Evolutionary conservation across 2,329 filamentous ascomycete species (phyloP).

Genomic region (Sporothrix curviconia): DNA sequence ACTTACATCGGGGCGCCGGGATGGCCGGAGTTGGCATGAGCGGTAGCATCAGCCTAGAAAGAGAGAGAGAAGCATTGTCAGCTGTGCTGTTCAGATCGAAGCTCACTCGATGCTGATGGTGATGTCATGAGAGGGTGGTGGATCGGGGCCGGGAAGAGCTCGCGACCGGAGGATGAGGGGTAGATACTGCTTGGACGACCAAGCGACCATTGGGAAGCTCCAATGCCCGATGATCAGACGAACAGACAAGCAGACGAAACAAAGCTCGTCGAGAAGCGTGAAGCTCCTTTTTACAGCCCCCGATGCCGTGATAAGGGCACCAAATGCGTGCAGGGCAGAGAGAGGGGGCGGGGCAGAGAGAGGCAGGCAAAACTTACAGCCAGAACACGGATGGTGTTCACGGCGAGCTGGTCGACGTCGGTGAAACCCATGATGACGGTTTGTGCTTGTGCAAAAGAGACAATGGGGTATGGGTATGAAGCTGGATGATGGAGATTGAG

Average conservation of each 20-base stretch:
- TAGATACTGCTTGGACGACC: background rate
- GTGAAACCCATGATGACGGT: conserved; percentile 72
- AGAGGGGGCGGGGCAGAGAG: conserved; percentile 19
- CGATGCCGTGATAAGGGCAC: conserved; percentile 1
- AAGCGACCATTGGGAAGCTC: background rate
- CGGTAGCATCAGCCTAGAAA: conserved; percentile 88
- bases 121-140: conserved; percentile 13
- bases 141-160: too few species aligned
- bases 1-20: conserved; percentile 92
- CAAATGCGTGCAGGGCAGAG: too few species aligned
- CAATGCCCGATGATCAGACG: background rate
- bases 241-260: too few species aligned
- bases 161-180: conserved; percentile 3
- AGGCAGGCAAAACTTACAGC: conserved; percentile 63
- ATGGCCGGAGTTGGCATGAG: conserved; percentile 93
- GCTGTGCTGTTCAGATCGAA: background rate
- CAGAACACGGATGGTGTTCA: conserved; percentile 96
- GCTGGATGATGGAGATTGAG: conserved; percentile 13
- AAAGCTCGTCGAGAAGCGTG: too few species aligned
- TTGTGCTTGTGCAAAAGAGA: conserved; percentile 12
- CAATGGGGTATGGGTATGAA: conserved; percentile 1
- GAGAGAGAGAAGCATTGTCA: conserved; percentile 11
- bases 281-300: background rate
- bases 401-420: conserved; percentile 80
- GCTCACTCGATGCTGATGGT: background rate